A percentile compares a stretch with the other conserved stretches of the same genome.
These are phyloP conservation scores for Podaxis sp. DNA, from an alignment of 768 basidiomycete genomes.

Conservation along the genomic window DNA sequence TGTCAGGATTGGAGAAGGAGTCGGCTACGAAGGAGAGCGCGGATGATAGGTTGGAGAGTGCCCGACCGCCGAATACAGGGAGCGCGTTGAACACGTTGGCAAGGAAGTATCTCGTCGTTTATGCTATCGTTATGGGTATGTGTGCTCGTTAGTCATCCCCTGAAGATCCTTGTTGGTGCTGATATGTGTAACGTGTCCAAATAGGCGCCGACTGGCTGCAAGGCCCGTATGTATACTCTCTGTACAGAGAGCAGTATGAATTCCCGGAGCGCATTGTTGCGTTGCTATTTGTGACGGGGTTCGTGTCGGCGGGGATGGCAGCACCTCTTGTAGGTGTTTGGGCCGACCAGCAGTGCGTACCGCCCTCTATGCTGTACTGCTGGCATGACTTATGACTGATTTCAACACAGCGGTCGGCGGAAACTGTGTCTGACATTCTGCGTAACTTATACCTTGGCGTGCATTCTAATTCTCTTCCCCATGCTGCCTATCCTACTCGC, in stretches of 20 bases:
- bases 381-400: background rate
- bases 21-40: slow-evolving; percentile 16
- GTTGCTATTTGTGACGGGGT: slow-evolving; percentile 75
- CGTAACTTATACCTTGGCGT: slow-evolving; percentile 60
- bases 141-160: background rate
- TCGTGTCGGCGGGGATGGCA: slow-evolving; percentile 64
- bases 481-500: slow-evolving; percentile 58
- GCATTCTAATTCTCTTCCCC: slow-evolving; percentile 56
- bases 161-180: background rate
- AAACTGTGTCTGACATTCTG: slow-evolving; percentile 73
- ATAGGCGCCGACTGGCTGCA: slow-evolving; percentile 78
- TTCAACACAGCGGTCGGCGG: slow-evolving; percentile 57
- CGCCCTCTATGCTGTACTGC: background rate
- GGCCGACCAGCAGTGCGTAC: slow-evolving; percentile 72
- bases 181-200: slow-evolving; percentile 6
- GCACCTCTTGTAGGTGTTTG: slow-evolving; percentile 74
- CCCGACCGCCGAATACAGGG: slow-evolving; percentile 8
- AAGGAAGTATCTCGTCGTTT: slow-evolving; percentile 62
- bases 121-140: slow-evolving; percentile 72
- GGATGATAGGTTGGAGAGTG: slow-evolving; percentile 23
- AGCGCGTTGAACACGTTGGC: slow-evolving; percentile 22
- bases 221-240: slow-evolving; percentile 76
- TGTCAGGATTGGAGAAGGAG: slow-evolving; percentile 9
- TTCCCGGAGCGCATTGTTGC: slow-evolving; percentile 67
- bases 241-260: slow-evolving; percentile 68